Percentiles rank a stretch among this genome's conserved stretches.
These are phyloP conservation scores for Exophiala dermatitidis DNA, from an alignment of 2,329 filamentous ascomycete genomes.

Conservation along the genomic window DNA sequence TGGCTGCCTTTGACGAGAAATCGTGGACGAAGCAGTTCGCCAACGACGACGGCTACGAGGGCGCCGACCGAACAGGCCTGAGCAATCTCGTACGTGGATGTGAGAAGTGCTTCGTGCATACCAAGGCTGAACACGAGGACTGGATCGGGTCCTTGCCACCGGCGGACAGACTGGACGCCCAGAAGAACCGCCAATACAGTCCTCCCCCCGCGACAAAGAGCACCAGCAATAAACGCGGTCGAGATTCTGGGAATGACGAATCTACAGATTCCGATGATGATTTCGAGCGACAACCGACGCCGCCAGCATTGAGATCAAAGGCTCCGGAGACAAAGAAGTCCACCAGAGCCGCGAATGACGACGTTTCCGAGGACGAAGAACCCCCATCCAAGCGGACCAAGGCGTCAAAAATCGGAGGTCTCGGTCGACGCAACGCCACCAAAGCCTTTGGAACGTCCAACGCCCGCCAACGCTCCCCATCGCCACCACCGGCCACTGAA, in stretches of 20 bases:
- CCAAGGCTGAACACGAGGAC: constrained; percentile 13
- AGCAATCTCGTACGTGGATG: constrained; percentile 16
- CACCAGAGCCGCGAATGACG: neutral
- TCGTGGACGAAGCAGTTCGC: constrained; percentile 37
- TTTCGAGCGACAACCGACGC: constrained; percentile 25
- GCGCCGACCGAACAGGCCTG: constrained; percentile 15
- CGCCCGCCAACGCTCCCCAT: neutral
- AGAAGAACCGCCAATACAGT: neutral
- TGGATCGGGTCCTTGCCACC: constrained; percentile 15
- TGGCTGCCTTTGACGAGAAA: constrained; percentile 47
- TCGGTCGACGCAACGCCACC: constrained; percentile 14
- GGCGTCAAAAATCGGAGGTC: constrained; percentile 4
- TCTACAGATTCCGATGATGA: constrained; percentile 21
- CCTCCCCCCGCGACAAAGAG: neutral
- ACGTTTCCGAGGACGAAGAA: constrained; percentile 10
- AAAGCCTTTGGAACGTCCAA: constrained; percentile 11
- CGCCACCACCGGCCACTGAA: neutral
- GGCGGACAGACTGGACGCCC: neutral
- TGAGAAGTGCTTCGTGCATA: constrained; percentile 22
- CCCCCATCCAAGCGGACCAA: constrained; percentile 4
- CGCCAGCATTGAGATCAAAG: constrained; percentile 10
- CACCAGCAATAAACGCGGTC: neutral
- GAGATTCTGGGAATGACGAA: neutral
- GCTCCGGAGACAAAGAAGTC: neutral
- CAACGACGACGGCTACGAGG: constrained; percentile 21